Base-by-base conservation (phyloP, 2,329 filamentous ascomycete genomes). In the Neurospora sp. region DNA sequence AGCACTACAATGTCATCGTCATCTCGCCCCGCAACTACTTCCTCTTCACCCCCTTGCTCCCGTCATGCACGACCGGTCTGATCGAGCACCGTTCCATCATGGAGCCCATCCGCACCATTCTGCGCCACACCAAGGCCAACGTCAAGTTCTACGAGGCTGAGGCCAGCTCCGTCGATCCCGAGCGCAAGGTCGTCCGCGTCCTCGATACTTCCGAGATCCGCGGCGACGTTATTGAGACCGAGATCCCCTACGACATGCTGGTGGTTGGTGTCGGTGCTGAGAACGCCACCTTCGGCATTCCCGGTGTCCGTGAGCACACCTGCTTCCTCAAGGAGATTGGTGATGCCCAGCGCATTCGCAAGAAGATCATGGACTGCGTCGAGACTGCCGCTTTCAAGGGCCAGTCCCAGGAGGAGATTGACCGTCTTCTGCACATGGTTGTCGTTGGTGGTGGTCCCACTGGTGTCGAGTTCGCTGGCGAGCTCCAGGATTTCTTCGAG, bases 11-110 rank as follows among this genome's bases (percentile, higher is more conserved):
- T 81, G 95, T 98, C 81, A 82, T 98, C 79, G 93, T 99, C 80
- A 92, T 99, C 81, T 98, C 96, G 67, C 96, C 96, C 69, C 92
- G 96, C 80, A 99, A 99, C 85, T 99, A 97, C 88, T 99, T 99
- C 89, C 91, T 99, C 76, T 99, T 99, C 87, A 99, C 96, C 38
- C 96, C 96, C 71, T 89, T 99, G 71, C 88, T 99, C 72, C 96
- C 96, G 74, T 98, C 95, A 79, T 99, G 96, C 83, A 98, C 96
- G 68, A 97, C 95, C 74, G 96, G 96, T 77, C 91, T 93, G 76
- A 96, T 99, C 81, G 96, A 99, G 86, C 96, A 98, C 85, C 93
- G 96, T 80, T 98, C 94, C 79, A 99, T 99, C 82, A 99, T 99
- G 96, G 96, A 99, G 85, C 96, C 96, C 70, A 91, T 99, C 77